Percentiles rank a stretch among this genome's conserved stretches.
phyloP scores from a whole-genome alignment of 75 land plant species.

The Cunninghamia lanceolata region DNA sequence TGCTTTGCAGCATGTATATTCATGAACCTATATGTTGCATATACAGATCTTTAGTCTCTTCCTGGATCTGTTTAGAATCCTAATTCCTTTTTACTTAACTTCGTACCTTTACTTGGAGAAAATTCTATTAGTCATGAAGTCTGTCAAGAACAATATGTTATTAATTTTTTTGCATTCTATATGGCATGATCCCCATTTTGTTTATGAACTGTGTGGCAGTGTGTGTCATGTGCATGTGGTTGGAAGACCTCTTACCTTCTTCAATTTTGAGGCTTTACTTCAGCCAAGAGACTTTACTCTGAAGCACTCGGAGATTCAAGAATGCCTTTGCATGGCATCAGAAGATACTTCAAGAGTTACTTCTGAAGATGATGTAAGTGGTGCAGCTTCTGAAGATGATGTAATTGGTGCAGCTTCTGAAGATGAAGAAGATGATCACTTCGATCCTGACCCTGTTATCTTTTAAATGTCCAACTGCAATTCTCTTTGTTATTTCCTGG shows the following conservation, averaged over 20 bases:
- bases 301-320: neutral
- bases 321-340: neutral
- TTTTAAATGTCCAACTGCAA: neutral
- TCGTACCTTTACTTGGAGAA: neutral
- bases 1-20: neutral
- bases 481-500: neutral
- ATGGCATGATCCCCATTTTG: neutral
- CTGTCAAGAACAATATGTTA: neutral
- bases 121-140: neutral
- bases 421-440: neutral
- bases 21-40: neutral
- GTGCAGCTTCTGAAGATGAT: neutral
- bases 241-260: slow-evolving; percentile 6
- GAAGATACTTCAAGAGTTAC: slow-evolving; percentile 1
- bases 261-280: neutral
- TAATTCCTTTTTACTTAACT: neutral
- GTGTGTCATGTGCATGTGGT: slow-evolving; percentile 10
- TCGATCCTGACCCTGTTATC: neutral
- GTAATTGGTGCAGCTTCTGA: too few relatives aligned
- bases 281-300: slow-evolving; percentile 1
- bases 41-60: neutral
- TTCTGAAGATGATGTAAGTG: neutral
- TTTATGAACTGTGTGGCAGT: slow-evolving; percentile 4
- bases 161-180: neutral
- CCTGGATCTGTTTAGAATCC: neutral